These are phyloP conservation scores for Limtongozyma cylindracea DNA, from an alignment of 805 yeast genomes.

Conservation along the genomic window DNA sequence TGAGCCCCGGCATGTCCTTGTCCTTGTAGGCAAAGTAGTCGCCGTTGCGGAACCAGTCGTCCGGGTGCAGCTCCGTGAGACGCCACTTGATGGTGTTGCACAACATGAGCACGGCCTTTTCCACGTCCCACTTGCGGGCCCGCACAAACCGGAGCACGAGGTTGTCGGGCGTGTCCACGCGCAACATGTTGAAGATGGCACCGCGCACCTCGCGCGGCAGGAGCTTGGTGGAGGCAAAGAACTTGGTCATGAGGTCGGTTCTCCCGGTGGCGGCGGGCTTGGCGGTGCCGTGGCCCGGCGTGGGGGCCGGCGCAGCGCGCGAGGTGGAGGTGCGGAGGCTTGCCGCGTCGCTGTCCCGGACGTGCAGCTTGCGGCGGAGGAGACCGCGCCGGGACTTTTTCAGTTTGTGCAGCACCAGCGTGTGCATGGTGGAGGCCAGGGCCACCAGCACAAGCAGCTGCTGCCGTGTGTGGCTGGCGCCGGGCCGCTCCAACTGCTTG, in stretches of 20 bases:
- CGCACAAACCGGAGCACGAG: slow-evolving; percentile 3
- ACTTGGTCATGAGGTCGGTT: slow-evolving; percentile 1
- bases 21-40: slow-evolving; percentile 1
- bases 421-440: too few relatives aligned
- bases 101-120: slow-evolving; percentile 2
- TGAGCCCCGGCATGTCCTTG: slow-evolving; percentile 3
- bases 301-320: slow-evolving; percentile 2
- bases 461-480: too few relatives aligned
- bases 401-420: too few relatives aligned
- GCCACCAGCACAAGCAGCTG: too few relatives aligned
- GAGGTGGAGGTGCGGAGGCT: slow-evolving; percentile 2
- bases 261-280: slow-evolving; percentile 2
- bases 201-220: slow-evolving; percentile 1
- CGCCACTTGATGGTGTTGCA: slow-evolving; percentile 3
- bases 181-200: slow-evolving; percentile 1
- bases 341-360: slow-evolving; percentile 1
- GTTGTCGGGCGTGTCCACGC: slow-evolving; percentile 3
- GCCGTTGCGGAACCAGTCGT: slow-evolving; percentile 4
- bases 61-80: slow-evolving; percentile 5
- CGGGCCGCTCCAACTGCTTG: too few relatives aligned
- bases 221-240: neutral
- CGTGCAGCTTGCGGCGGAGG: slow-evolving; percentile 1
- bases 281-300: slow-evolving; percentile 1
- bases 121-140: slow-evolving; percentile 3
- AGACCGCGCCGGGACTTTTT: slow-evolving; percentile 8